Conservation (phyloP, 352 stramenopile genomes). For the Phytophthora idaei region DNA sequence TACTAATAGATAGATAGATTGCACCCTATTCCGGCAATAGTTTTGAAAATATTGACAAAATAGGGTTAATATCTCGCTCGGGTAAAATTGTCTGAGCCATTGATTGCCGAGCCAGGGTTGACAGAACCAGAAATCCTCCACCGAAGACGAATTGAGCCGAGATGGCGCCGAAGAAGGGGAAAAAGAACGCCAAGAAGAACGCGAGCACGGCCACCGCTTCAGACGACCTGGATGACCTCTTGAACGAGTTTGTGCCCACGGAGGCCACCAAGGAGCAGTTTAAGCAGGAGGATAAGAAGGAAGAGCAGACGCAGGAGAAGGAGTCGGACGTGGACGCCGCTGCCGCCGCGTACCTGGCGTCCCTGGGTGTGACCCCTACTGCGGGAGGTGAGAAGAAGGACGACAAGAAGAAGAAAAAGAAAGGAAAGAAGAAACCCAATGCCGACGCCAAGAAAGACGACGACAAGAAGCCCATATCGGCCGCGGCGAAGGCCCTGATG, state of each 20-base stretch:
- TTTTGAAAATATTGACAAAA: conserved; percentile 4
- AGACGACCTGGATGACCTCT: conserved; percentile 74
- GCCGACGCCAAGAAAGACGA: conserved; percentile 58
- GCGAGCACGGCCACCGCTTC: conserved; percentile 28
- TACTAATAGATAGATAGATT: not conserved
- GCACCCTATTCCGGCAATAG: not conserved
- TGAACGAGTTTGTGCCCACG: conserved; percentile 70
- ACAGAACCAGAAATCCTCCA: conserved; percentile 20
- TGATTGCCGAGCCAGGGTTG: conserved; percentile 24
- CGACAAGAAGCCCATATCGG: conserved; percentile 79
- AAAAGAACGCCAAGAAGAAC: conserved; percentile 74
- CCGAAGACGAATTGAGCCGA: conserved; percentile 2
- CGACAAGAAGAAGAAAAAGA: conserved; percentile 89
- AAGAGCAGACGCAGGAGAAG: conserved; percentile 27
- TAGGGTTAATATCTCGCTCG: not conserved
- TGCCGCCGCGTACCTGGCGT: conserved; percentile 77
- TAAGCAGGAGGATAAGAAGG: conserved; percentile 17
- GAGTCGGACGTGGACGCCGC: conserved; percentile 63
- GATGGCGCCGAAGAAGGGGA: conserved; percentile 86
- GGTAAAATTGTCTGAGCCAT: conserved; percentile 29
- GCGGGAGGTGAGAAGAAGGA: conserved; percentile 66
- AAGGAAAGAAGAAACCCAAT: conserved; percentile 79
- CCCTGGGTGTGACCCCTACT: conserved; percentile 67
- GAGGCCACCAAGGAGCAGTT: conserved; percentile 16
- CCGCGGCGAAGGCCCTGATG: conserved; percentile 69